Base-by-base conservation (phyloP, 805 yeast species). In the Millerozyma miso region DNA sequence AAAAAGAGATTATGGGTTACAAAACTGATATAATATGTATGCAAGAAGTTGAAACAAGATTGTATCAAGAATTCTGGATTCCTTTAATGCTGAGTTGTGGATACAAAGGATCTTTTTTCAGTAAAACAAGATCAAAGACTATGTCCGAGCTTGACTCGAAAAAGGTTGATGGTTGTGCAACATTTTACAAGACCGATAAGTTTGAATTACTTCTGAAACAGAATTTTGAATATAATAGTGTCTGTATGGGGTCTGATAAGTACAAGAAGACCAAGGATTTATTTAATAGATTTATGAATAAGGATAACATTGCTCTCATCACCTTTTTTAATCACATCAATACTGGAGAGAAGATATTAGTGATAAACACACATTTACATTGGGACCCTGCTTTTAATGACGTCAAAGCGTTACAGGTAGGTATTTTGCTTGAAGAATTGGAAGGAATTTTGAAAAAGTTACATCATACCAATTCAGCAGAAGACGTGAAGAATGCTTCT, bases 321-420 rank as follows among this genome's bases (percentile, higher is more conserved):
- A 70, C 85, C 13, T 77, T 82, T 43, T 76, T 93, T 51, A 88
- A 87, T 58, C 93, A 86, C 56, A 62, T 72, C 29, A 76, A 75
- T 42, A 79, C 90, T 4, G 88, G 90, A 14, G 85, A 83, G 59
- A 76, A 77, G 48, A 65, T 91, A 32, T 73, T 87, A 51, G 72
- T 88, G 31, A 89, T 86, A 3, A 91, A 89, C 56, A 91, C 98
- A 0, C 99, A 93, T 73, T 78, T 93, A 62, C 97, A 91, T 63
- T 93, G 99, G 98, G 97, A 93, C 69, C 99, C 99, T 3, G 88
- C 86, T 39, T 87, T 83, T 59, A 88, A 88, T 60, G 99, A 93
- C 66, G 99, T 93, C 43, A 93, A 93, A 63, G 81, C 97, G 2
- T 84, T 93, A 67, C 99, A 93, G 70, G 93, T 87, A 43, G 97